Evolutionary conservation across 345 rosid species (phyloP).

Genomic region (Kandelia obovata): DNA sequence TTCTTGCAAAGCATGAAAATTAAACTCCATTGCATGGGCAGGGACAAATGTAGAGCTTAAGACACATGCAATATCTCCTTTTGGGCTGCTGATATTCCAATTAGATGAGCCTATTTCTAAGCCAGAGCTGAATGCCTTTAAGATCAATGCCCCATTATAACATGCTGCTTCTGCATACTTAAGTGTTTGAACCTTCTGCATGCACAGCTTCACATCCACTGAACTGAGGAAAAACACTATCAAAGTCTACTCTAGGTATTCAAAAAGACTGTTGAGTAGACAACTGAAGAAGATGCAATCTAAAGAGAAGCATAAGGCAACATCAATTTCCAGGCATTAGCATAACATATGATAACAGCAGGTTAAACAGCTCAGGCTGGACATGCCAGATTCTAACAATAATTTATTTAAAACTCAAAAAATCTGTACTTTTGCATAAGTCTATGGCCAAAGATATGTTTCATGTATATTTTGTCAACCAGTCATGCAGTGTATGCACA

Average conservation of each 20-base stretch:
- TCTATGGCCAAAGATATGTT: no score
- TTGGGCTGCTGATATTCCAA: constrained; percentile 65
- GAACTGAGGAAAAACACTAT: constrained; percentile 44
- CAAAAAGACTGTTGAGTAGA: background rate
- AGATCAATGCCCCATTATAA: constrained; percentile 61
- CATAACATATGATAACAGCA: no score
- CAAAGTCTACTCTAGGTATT: background rate
- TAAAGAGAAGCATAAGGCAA: no score
- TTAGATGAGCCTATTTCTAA: constrained; percentile 84
- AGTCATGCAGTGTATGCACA: no score
- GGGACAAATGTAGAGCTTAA: constrained; percentile 56
- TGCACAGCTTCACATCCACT: constrained; percentile 61
- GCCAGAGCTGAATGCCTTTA: constrained; percentile 82
- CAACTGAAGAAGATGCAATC: no score
- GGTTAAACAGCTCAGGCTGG: no score
- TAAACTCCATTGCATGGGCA: constrained; percentile 54
- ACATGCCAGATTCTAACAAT: no score
- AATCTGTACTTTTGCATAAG: no score
- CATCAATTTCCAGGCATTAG: no score
- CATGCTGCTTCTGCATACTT: constrained; percentile 73
- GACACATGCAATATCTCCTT: constrained; percentile 48
- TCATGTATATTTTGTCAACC: no score
- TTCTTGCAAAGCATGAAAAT: constrained; percentile 49
- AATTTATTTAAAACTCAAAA: no score
- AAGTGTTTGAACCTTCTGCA: constrained; percentile 55